A percentile compares a stretch with the other conserved stretches of the same genome.
phyloP scores from a whole-genome alignment of 768 basidiomycete genomes.

The Heimioporus sp. region DNA sequence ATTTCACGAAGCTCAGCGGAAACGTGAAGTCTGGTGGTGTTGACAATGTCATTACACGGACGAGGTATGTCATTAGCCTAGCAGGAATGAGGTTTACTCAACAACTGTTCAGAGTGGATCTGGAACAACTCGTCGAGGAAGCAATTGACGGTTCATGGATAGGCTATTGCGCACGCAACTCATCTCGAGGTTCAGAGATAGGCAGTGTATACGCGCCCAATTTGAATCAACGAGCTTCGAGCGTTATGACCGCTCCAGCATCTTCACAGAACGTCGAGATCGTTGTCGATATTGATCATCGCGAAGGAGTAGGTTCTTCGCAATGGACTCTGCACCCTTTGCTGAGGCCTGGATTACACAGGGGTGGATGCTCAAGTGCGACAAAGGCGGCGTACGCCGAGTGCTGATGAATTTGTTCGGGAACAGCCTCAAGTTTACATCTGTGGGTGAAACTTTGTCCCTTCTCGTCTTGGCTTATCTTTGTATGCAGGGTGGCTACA shows the following conservation, averaged over 20 bases:
- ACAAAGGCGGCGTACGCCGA: conserved; percentile 89
- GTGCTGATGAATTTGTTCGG: conserved; percentile 95
- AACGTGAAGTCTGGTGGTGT: conserved; percentile 76
- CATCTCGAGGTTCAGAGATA: conserved; percentile 72
- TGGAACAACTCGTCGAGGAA: conserved; percentile 83
- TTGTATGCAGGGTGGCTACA: conserved; percentile 68
- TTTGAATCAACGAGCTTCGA: conserved; percentile 42
- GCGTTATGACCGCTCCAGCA: conserved; percentile 35
- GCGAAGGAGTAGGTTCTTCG: conserved; percentile 52
- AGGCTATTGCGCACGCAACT: conserved; percentile 80
- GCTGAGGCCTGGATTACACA: conserved; percentile 29
- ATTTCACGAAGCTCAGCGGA: conserved; percentile 93
- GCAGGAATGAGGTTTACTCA: background rate
- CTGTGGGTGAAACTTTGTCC: conserved; percentile 42
- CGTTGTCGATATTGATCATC: conserved; percentile 79
- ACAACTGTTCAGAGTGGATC: conserved; percentile 50
- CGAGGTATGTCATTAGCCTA: conserved; percentile 45
- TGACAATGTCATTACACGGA: conserved; percentile 69
- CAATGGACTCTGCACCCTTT: background rate
- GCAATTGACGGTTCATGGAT: conserved; percentile 95
- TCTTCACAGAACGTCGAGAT: conserved; percentile 68
- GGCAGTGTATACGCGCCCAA: conserved; percentile 90
- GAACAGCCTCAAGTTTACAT: conserved; percentile 91
- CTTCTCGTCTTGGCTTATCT: conserved; percentile 1
- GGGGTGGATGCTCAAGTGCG: conserved; percentile 87